Percentiles rank a stretch among this genome's conserved stretches.
These are phyloP conservation scores for Volvox africanus DNA, from an alignment of 139 green algal species.

Conservation along the genomic window DNA sequence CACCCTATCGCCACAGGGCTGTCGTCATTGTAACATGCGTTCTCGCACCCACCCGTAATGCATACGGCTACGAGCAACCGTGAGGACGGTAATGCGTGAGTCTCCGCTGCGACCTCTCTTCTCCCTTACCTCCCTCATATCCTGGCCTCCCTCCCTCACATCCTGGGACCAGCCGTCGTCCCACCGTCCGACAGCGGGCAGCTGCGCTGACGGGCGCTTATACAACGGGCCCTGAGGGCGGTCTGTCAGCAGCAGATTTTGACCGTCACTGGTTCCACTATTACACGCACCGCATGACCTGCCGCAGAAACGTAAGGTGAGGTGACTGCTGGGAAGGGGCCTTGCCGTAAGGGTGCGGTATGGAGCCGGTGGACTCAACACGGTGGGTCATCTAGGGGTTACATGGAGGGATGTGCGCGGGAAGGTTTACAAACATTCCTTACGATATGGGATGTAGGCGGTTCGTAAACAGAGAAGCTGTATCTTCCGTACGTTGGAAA, in stretches of 20 bases:
- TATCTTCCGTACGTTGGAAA: not conserved
- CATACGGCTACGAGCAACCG: not conserved
- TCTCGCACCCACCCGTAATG: not conserved
- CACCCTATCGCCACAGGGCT: not conserved
- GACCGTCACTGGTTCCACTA: conserved; percentile 14
- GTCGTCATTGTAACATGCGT: not conserved
- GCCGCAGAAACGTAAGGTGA: conserved; percentile 27
- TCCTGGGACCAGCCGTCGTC: too few relatives aligned
- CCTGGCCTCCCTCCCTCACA: not conserved
- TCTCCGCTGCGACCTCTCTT: not conserved
- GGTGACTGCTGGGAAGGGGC: not conserved
- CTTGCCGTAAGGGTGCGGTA: not conserved
- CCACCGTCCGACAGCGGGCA: not conserved
- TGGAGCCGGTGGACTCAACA: not conserved
- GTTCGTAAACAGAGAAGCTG: not conserved
- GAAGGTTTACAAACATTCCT: not conserved
- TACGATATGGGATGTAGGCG: not conserved
- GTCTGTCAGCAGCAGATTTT: not conserved
- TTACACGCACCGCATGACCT: conserved; percentile 16
- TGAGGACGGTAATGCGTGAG: too few relatives aligned
- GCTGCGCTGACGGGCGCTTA: not conserved
- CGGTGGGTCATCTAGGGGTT: not conserved
- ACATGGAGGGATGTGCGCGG: not conserved
- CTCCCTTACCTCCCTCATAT: not conserved
- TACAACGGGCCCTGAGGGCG: not conserved